phyloP scores from a whole-genome alignment of 495 filamentous ascomycete species.

The Schizothecium vesticola region DNA sequence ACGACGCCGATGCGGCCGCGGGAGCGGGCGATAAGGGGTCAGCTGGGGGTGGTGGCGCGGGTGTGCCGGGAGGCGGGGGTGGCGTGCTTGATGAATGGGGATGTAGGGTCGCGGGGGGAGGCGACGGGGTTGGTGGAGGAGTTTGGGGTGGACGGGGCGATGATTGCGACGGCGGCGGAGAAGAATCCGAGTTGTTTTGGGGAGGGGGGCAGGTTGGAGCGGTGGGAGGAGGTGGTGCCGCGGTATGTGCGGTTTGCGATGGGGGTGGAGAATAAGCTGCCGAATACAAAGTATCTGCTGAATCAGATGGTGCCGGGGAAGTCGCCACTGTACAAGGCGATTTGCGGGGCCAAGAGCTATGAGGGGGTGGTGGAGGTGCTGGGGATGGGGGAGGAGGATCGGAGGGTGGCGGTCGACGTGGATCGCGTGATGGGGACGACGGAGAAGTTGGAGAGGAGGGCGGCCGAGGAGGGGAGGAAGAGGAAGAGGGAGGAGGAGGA shows the following conservation, averaged over 20 bases:
- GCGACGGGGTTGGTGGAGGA: slow-evolving; percentile 63
- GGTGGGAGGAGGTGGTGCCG: slow-evolving; percentile 68
- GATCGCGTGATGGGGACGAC: slow-evolving; percentile 54
- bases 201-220: slow-evolving; percentile 53
- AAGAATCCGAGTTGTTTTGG: slow-evolving; percentile 78
- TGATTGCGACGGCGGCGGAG: slow-evolving; percentile 93
- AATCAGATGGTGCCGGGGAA: slow-evolving; percentile 81
- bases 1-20: slow-evolving; percentile 92
- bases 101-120: slow-evolving; percentile 66
- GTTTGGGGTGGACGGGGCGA: slow-evolving; percentile 83
- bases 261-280: slow-evolving; percentile 74
- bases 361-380: slow-evolving; percentile 56
- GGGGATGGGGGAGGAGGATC: slow-evolving; percentile 50
- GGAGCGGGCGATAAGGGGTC: slow-evolving; percentile 78
- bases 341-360: slow-evolving; percentile 60
- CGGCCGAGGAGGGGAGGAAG: background rate
- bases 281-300: slow-evolving; percentile 90
- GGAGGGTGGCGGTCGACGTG: slow-evolving; percentile 52
- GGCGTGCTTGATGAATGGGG: slow-evolving; percentile 90
- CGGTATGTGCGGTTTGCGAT: slow-evolving; percentile 67
- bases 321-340: slow-evolving; percentile 46
- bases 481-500: slow-evolving; percentile 1
- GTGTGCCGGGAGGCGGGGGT: slow-evolving; percentile 79
- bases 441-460: slow-evolving; percentile 15
- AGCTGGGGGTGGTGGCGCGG: slow-evolving; percentile 70